These are phyloP conservation scores for Oxytropis ochrocephala DNA, from an alignment of 306 rosid genomes.

Conservation along the genomic window DNA sequence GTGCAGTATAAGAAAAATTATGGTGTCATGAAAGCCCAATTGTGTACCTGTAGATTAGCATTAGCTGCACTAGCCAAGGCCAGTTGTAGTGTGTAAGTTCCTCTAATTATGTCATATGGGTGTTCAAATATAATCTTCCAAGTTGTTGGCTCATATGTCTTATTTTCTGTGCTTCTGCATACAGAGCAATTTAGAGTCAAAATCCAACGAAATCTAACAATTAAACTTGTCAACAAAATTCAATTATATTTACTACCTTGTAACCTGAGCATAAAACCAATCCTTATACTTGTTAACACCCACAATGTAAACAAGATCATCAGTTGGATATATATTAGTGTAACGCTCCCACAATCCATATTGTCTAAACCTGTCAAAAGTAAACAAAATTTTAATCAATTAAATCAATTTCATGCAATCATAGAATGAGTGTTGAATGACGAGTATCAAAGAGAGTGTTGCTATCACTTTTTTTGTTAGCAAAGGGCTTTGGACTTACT, in stretches of 20 bases:
- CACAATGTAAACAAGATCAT: conserved; percentile 50
- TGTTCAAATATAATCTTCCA: conserved; percentile 61
- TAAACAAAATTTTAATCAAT: background rate
- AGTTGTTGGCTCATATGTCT: conserved; percentile 56
- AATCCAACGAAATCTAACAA: background rate
- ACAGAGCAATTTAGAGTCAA: background rate
- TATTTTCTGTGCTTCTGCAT: conserved; percentile 41
- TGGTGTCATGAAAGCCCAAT: too few relatives aligned
- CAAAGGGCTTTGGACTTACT: conserved; percentile 22
- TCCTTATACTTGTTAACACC: conserved; percentile 23
- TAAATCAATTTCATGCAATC: background rate
- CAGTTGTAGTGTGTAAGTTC: conserved; percentile 64
- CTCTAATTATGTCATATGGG: background rate
- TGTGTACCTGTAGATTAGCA: conserved; percentile 52
- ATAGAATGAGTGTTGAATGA: too few relatives aligned
- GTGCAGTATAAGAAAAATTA: too few relatives aligned
- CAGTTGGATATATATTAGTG: conserved; percentile 34
- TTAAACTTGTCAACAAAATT: background rate
- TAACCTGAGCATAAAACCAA: conserved; percentile 70
- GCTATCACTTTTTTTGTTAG: background rate
- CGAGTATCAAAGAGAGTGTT: too few relatives aligned
- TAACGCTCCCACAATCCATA: conserved; percentile 76
- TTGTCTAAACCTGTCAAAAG: conserved; percentile 47
- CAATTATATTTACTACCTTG: conserved; percentile 20
- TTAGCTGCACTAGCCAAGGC: conserved; percentile 60